These are phyloP conservation scores for Mortierella sp. DNA, from an alignment of 371 early-diverging fungal genomes.

Conservation along the genomic window DNA sequence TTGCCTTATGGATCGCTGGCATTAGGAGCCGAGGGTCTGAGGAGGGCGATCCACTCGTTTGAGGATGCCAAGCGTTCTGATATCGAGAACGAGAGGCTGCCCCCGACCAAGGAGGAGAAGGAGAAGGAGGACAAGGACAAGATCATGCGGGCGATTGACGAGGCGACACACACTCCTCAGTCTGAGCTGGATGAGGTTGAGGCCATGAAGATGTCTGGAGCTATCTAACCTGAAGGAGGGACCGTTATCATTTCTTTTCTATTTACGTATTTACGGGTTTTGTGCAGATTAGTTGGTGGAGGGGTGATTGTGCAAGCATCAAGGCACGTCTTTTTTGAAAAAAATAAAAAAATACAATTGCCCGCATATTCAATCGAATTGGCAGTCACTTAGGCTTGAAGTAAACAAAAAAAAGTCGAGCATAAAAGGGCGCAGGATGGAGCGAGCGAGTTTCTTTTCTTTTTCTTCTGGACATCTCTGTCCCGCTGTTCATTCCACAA, in stretches of 20 bases:
- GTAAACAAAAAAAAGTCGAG: slow-evolving; percentile 22
- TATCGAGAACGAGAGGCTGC: slow-evolving; percentile 92
- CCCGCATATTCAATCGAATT: slow-evolving; percentile 2
- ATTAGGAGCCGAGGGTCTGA: slow-evolving; percentile 92
- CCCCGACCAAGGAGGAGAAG: slow-evolving; percentile 79
- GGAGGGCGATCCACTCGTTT: slow-evolving; percentile 89
- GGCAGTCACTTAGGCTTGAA: background rate
- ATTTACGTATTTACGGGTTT: background rate
- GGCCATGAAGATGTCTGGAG: slow-evolving; percentile 44
- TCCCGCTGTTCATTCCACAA: slow-evolving; percentile 20
- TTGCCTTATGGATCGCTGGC: slow-evolving; percentile 90
- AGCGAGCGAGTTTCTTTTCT: background rate
- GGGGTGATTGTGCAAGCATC: background rate
- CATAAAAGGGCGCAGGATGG: background rate
- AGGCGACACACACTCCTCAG: slow-evolving; percentile 58
- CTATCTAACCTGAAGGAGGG: background rate
- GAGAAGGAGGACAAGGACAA: slow-evolving; percentile 60
- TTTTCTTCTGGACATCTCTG: slow-evolving; percentile 39
- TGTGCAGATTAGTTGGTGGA: too few relatives aligned
- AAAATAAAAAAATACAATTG: slow-evolving; percentile 1
- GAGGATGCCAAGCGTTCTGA: slow-evolving; percentile 93
- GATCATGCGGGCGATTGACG: slow-evolving; percentile 65
- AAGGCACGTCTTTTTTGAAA: background rate
- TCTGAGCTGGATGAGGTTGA: slow-evolving; percentile 49
- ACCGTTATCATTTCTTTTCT: background rate